A percentile compares a stretch with the other conserved stretches of the same genome.
Evolutionary conservation across 495 filamentous ascomycete genomes (phyloP).

Genomic region (Aspergillus campestris): DNA sequence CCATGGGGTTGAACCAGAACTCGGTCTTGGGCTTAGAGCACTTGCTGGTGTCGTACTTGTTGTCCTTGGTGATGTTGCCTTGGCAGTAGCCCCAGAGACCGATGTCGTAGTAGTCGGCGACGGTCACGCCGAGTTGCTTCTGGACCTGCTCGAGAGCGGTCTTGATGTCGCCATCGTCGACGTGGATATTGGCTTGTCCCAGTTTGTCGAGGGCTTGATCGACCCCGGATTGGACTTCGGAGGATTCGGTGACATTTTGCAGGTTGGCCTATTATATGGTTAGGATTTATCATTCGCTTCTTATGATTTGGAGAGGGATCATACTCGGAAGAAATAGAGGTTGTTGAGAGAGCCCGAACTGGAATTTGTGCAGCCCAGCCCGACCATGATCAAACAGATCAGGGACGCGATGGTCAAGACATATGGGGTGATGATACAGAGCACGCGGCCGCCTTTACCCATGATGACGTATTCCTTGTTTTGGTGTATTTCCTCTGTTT

Average conservation of each 20-base stretch:
- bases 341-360: slow-evolving; percentile 39
- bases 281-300: slow-evolving; percentile 4
- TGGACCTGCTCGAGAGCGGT: slow-evolving; percentile 25
- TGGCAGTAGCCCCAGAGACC: slow-evolving; percentile 84
- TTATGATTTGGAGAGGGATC: slow-evolving; percentile 9
- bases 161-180: slow-evolving; percentile 23
- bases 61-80: slow-evolving; percentile 44
- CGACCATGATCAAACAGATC: slow-evolving; percentile 64
- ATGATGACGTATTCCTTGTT: slow-evolving; percentile 30
- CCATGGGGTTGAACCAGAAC: slow-evolving; percentile 70
- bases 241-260: slow-evolving; percentile 26
- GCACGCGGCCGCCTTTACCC: slow-evolving; percentile 66
- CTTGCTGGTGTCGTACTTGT: slow-evolving; percentile 26
- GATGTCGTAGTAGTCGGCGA: slow-evolving; percentile 74
- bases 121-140: slow-evolving; percentile 50
- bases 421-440: slow-evolving; percentile 77
- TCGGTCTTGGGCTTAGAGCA: slow-evolving; percentile 52
- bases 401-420: slow-evolving; percentile 63
- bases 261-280: slow-evolving; percentile 25
- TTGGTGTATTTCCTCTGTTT: too few relatives aligned
- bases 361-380: slow-evolving; percentile 61
- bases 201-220: slow-evolving; percentile 18
- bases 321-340: slow-evolving; percentile 67
- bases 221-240: slow-evolving; percentile 17
- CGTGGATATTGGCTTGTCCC: slow-evolving; percentile 13